These are phyloP conservation scores for Eimeria necatrix DNA, from an alignment of 169 alveolate species.

Conservation along the genomic window DNA sequence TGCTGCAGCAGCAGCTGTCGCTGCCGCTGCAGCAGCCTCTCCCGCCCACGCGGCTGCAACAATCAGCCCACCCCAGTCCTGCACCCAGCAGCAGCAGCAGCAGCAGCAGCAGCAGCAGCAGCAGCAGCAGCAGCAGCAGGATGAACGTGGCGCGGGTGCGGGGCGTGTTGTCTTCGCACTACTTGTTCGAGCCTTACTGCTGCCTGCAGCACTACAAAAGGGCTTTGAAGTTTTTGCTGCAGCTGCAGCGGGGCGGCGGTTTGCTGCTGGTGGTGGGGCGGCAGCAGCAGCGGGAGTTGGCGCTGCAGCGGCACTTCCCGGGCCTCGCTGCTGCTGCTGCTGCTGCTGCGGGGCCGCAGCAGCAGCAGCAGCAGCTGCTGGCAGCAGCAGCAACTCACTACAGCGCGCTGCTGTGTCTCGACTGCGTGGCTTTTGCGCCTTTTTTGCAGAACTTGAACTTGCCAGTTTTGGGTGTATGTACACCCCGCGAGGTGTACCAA, in stretches of 20 bases:
- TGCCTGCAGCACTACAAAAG: constrained; percentile 76
- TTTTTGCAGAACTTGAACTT: constrained; percentile 29
- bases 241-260: constrained; percentile 41
- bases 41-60: not conserved
- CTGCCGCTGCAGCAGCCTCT: not conserved
- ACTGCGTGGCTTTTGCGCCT: constrained; percentile 53
- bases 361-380: not conserved
- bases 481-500: constrained; percentile 74
- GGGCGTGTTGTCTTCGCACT: constrained; percentile 66
- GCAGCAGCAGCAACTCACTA: constrained; percentile 60
- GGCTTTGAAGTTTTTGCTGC: constrained; percentile 71
- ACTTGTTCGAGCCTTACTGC: constrained; percentile 78
- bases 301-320: constrained; percentile 67
- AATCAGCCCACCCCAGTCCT: not conserved
- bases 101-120: not conserved
- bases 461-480: constrained; percentile 79
- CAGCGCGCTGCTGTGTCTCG: constrained; percentile 68
- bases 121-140: not conserved
- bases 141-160: constrained; percentile 65
- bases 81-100: not conserved
- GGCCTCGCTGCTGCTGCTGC: constrained; percentile 17
- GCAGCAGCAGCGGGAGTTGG: constrained; percentile 37
- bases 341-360: not conserved
- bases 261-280: constrained; percentile 50
- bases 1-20: not conserved